Evolutionary conservation across 345 rosid species (phyloP).

Genomic region (Melaleuca alternifolia): DNA sequence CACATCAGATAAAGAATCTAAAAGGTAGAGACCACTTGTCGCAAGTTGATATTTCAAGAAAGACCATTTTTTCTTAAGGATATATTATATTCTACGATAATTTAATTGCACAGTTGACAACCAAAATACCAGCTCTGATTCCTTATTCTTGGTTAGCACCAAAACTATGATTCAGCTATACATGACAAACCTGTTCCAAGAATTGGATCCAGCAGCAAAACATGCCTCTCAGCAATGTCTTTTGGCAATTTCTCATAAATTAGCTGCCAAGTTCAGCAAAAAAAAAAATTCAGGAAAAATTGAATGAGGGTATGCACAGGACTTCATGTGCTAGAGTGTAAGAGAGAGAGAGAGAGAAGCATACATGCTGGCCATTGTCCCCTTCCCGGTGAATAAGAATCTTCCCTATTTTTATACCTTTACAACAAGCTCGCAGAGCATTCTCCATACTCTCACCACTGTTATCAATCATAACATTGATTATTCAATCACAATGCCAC

Average conservation of each 20-base stretch:
- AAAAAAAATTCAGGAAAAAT: neutral
- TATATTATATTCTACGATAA: neutral
- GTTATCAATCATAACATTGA: slow-evolving; percentile 4
- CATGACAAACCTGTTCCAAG: slow-evolving; percentile 76
- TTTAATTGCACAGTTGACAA: neutral
- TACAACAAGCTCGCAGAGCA: slow-evolving; percentile 96
- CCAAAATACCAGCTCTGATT: neutral
- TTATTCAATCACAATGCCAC: neutral
- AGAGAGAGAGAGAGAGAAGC: neutral
- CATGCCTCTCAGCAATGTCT: slow-evolving; percentile 92
- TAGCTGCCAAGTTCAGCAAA: slow-evolving; percentile 32
- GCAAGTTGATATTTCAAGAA: neutral
- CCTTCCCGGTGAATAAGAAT: slow-evolving; percentile 97
- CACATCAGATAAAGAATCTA: neutral
- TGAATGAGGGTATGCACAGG: neutral
- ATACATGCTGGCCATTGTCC: slow-evolving; percentile 91
- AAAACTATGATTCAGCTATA: neutral
- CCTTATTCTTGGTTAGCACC: neutral
- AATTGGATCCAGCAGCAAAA: slow-evolving; percentile 85
- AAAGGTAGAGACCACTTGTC: neutral
- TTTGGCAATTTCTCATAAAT: slow-evolving; percentile 87
- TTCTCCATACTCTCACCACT: slow-evolving; percentile 99
- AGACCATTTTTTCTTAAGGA: neutral
- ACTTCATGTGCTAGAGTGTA: neutral
- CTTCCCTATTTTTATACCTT: slow-evolving; percentile 95